These are phyloP conservation scores for Secale cereale DNA, from an alignment of 176 grass and related monocot species.

Conservation along the genomic window DNA sequence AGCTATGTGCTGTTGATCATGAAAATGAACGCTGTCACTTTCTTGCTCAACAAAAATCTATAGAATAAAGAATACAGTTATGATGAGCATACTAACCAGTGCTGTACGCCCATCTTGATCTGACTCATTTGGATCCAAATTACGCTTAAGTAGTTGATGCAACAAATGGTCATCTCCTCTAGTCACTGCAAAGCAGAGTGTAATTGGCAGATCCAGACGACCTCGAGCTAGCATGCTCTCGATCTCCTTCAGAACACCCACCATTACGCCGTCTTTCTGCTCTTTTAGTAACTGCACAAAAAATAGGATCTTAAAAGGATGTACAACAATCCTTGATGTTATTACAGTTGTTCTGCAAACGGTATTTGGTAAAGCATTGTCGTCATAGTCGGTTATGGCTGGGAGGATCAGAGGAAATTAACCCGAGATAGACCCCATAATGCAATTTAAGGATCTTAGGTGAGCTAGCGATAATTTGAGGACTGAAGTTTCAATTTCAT, in stretches of 20 bases:
- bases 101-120: slow-evolving; percentile 74
- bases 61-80: background rate
- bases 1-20: slow-evolving; percentile 78
- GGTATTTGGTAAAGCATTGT: background rate
- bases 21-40: slow-evolving; percentile 7
- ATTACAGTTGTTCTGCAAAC: background rate
- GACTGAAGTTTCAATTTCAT: background rate
- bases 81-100: slow-evolving; percentile 50
- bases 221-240: slow-evolving; percentile 87
- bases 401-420: background rate
- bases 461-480: background rate
- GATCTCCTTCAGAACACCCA: slow-evolving; percentile 64
- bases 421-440: background rate
- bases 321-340: background rate
- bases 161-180: slow-evolving; percentile 70
- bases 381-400: background rate
- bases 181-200: slow-evolving; percentile 72
- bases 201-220: slow-evolving; percentile 78
- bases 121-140: slow-evolving; percentile 76
- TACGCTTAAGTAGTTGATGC: slow-evolving; percentile 80
- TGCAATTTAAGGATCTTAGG: background rate
- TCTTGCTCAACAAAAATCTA: slow-evolving; percentile 1
- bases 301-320: background rate
- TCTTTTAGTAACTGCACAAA: slow-evolving; percentile 68
- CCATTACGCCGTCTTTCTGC: slow-evolving; percentile 53